Base-by-base conservation (phyloP, 495 filamentous ascomycete species). In the Corynascus novoguineensis region DNA sequence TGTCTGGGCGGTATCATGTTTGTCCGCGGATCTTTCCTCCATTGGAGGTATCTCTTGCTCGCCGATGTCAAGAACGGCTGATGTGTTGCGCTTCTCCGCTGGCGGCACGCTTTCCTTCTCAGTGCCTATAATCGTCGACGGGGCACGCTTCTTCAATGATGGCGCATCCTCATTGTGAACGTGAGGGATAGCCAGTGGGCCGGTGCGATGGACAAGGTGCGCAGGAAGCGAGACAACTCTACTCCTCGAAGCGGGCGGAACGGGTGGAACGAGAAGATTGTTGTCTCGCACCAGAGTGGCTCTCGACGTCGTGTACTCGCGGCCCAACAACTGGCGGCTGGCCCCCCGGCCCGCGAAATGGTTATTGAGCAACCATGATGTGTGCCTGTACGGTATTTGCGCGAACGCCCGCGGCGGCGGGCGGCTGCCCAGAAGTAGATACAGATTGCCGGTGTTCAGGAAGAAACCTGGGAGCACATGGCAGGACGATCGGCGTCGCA, bases 331-430 rank as follows among this genome's bases (percentile, higher is more conserved):
- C 46, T 45, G 48, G 52, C 53, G 53, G 55, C 15, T 74, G 78
- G 78, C 78, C 75, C 71, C 79, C 75, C 75, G 77, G 79, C 77
- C 78, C 65, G 51, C 75, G 37, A 25, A 55, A 38, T 58, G 62
- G 77, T 73, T 78, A 81, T 73, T 74, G 75, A 44, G 66, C 51
- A 45, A 67, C 72, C 80, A 81, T 81, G 21, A 49, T 53, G 60
- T 57, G 60, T 53, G 58, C 64, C 70, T 75, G 67, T 58, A 67
- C 59, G 70, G 73, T 79, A 80, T 80, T 73, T 73, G 70, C 68
- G 73, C 70, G 66, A 73, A 69, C 65, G 74, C 75, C 76, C 77
- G 79, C 76, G 68, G 71, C 50, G 71, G 77, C 72, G 78, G 73
- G 66, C 62, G 69, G 56, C 55, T 60, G 48, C 64, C 44, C 29